Evolutionary conservation across 768 basidiomycete species (phyloP), one percentile per base, ranked within the genome.

Genomic region (Tephrocybe sp.): DNA sequence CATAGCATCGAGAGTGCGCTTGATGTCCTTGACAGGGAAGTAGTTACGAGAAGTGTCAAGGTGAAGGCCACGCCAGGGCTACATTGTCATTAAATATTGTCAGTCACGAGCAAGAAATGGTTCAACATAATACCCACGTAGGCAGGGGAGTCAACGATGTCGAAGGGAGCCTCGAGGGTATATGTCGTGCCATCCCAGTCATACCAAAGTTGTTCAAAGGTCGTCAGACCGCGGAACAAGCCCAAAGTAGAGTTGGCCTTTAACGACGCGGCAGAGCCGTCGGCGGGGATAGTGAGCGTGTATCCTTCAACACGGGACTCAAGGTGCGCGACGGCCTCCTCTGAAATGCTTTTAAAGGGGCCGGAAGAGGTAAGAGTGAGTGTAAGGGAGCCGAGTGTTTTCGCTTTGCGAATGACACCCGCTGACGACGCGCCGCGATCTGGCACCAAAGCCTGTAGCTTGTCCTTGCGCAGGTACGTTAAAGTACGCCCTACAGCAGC

Each of bases 31-130:
- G 3, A 84, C 76, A 8, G 83, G 77, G 69, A 81, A 85, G 67
- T 69, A 93, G 68, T 91, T 85, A 30, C 90, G 72, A 1, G 88
- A 72, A 1, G 91, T 92, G 61, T 93, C 91, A 21, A 93, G 72
- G 79, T 90, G 79, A 41, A 91, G 71, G 15, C 86, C 88, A 25
- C 91, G 82, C 62, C 84, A 87, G 0, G 82, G 82, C 84, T 86
- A 55, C 6, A 51, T 42, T n/a, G n/a, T n/a, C n/a, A n/a, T n/a
- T n/a, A n/a, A n/a, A n/a, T n/a, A n/a, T n/a, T n/a, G n/a, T n/a
- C n/a, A n/a, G n/a, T n/a, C n/a, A n/a, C n/a, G n/a, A n/a, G n/a
- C n/a, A n/a, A n/a, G n/a, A n/a, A n/a, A n/a, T n/a, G n/a, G n/a
- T n/a, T n/a, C n/a, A 19, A 34, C 10, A 22, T 16, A 49, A 29